Conservation (phyloP, 345 rosid genomes). For the Gossypium thurberi region DNA sequence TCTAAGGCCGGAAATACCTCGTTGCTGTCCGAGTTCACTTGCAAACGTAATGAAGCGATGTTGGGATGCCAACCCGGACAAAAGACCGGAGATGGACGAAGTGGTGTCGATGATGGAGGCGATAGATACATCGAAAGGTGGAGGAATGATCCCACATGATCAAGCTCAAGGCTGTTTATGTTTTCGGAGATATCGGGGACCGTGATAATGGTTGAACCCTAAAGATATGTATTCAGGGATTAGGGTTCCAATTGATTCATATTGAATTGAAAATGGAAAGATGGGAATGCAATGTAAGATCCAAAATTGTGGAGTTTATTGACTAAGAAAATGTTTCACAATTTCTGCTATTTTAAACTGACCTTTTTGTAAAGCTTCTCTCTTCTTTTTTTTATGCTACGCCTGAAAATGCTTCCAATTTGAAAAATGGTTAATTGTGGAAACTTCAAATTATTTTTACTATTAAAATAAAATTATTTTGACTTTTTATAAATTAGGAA, state of each 20-base stretch:
- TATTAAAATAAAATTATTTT: too few species aligned
- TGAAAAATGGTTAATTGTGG: too few species aligned
- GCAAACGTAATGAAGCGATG: slow-evolving; percentile 94
- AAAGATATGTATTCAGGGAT: not conserved
- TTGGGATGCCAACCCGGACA: slow-evolving; percentile 97
- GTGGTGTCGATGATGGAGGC: slow-evolving; percentile 83
- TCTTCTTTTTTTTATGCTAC: too few species aligned
- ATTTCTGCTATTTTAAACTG: slow-evolving; percentile 3
- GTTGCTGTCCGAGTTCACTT: slow-evolving; percentile 87
- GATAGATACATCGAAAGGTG: slow-evolving; percentile 90
- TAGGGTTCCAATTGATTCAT: slow-evolving; percentile 18
- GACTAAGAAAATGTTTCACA: slow-evolving; percentile 14
- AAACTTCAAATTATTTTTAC: too few species aligned
- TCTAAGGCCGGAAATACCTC: slow-evolving; percentile 94
- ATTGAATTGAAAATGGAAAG: slow-evolving; percentile 18
- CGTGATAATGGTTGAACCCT: slow-evolving; percentile 29
- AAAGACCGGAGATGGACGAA: slow-evolving; percentile 93
- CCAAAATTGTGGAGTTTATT: slow-evolving; percentile 16
- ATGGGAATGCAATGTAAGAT: slow-evolving; percentile 14
- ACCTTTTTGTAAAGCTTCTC: slow-evolving; percentile 27
- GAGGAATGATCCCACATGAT: slow-evolving; percentile 89
- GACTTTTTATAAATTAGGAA: too few species aligned
- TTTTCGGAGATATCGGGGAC: slow-evolving; percentile 71
- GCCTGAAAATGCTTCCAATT: too few species aligned
- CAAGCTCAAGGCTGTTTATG: slow-evolving; percentile 84